Base-by-base conservation (phyloP, 805 yeast genomes). In the Citeromyces matritensis region DNA sequence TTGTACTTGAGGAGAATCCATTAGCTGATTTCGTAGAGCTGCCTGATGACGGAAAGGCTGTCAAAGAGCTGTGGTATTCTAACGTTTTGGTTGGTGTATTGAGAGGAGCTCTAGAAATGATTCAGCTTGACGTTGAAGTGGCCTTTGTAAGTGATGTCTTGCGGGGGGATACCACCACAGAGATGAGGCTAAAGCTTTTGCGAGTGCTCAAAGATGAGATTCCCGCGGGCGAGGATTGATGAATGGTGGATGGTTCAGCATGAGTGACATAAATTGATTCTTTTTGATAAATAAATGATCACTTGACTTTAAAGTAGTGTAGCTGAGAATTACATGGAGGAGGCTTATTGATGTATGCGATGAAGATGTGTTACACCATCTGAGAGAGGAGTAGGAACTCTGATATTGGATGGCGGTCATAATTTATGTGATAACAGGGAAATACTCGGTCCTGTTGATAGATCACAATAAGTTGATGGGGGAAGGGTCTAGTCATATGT, bases 21-120 rank as follows among this genome's bases (percentile, higher is more conserved):
- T 62, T 91, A 41, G 79, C 91, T 8, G 96, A 88, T 49, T 91
- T 86, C 58, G 98, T 91, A 3, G 97, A 91, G 51, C 63, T 91
- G 30, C 96, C 96, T 0, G 75, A 69, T 47, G 94, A 80, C 43
- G 76, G 77, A 2, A 65, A 63, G 39, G 74, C 84, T 4, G 51
- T 58, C 35, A 68, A 67, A 39, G 83, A 79, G 44, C 58, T 91
- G 32, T 91, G 98, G 97, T 91, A 86, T 48, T 81, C 94, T 1
- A 93, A 91, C 45, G 68, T 91, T 3, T 57, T 85, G 15, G 80
- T 86, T 39, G 98, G 98, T 11, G 91, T 91, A 3, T 54, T 91
- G 31, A 70, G 83, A 36, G 97, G 97, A 4, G 85, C 94, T 0
- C 57, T 91, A 31, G 95, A 86, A 46, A 88, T 86, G 95, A 94